Percentiles rank a stretch among this genome's conserved stretches.
These are phyloP conservation scores for Debaryomyces castellii DNA, from an alignment of 805 yeast species.

Conservation along the genomic window DNA sequence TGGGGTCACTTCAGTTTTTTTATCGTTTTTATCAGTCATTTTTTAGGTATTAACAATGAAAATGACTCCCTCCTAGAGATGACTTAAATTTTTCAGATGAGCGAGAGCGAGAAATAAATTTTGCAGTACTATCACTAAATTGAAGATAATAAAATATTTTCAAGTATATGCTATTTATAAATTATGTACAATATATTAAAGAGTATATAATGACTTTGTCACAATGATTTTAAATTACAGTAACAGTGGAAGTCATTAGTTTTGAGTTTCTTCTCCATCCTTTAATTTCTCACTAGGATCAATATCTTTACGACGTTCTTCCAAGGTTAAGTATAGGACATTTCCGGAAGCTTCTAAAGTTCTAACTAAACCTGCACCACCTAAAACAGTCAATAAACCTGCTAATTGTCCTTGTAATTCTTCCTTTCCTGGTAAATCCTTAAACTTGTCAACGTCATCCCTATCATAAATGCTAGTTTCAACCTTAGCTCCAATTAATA, in stretches of 20 bases:
- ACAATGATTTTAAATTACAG: not conserved
- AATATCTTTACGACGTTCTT: conserved; percentile 44
- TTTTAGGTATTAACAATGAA: not conserved
- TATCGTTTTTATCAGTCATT: conserved; percentile 9
- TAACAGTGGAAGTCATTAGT: not conserved
- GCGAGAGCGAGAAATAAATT: not conserved
- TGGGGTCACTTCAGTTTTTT: conserved; percentile 16
- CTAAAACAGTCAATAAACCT: conserved; percentile 76
- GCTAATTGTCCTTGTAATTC: conserved; percentile 79
- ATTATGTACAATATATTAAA: conserved; percentile 1
- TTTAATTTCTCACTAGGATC: conserved; percentile 16
- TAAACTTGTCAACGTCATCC: conserved; percentile 57
- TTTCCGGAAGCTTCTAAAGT: conserved; percentile 73
- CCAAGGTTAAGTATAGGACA: conserved; percentile 70
- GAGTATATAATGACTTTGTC: not conserved
- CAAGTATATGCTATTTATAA: not conserved
- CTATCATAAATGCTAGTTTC: conserved; percentile 58
- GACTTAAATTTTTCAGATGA: conserved; percentile 1
- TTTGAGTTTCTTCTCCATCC: conserved; percentile 8
- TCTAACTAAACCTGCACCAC: conserved; percentile 87
- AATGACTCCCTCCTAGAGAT: not conserved
- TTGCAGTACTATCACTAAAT: not conserved
- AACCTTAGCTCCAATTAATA: conserved; percentile 82
- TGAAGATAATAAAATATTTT: not conserved
- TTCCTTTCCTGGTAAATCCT: conserved; percentile 68